Evolutionary conservation across 75 land plant species (phyloP), one percentile per base, ranked within the genome.

Genomic region (Cunninghamia lanceolata): DNA sequence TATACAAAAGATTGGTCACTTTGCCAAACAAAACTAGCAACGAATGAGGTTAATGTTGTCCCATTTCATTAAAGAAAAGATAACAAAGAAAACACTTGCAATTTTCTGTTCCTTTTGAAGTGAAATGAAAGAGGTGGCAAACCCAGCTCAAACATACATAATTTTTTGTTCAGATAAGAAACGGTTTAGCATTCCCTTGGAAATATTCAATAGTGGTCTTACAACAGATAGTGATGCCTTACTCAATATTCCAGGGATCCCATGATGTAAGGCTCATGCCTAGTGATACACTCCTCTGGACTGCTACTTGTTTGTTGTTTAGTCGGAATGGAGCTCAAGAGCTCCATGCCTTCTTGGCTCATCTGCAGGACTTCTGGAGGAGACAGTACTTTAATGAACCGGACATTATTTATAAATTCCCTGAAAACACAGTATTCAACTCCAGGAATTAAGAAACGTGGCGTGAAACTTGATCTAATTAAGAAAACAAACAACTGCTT

Each of bases 371-470:
- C 92, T 88, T 97, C 98, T 36, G 93, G 87, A 16, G 95, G 97
- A 47, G 99, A 96, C 17, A 97, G 93, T 74, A 97, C 95, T 89
- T 93, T 94, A 87, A 97, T 97, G 85, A 91, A 93, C 86, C 95
- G 93, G 6, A 96, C 99, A 75, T 91, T 93, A 89, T 92, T 96
- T 86, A 97, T 96, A 80, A 97, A 97, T 84, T 97, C 98, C 92
- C 99, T 97, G 95, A 15, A 82, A 63, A 40, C 28, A 70, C 45
- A 80, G 59, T 21, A 30, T 85, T 16, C 39, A 71, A 8, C 86
- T 25, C 36, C 15, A 73, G 3, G 14, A 34, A 13, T 73, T 34
- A 34, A 73, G 3, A 34, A 11, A 34, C 16, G 13, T 73, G 14
- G 14, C 75, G 2, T 34, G n/a, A 73, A 10, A 73, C 14, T 34